Evolutionary conservation across 208 protist species (phyloP), one percentile per base, ranked within the genome.

Genomic region (Phytomonas sp.): DNA sequence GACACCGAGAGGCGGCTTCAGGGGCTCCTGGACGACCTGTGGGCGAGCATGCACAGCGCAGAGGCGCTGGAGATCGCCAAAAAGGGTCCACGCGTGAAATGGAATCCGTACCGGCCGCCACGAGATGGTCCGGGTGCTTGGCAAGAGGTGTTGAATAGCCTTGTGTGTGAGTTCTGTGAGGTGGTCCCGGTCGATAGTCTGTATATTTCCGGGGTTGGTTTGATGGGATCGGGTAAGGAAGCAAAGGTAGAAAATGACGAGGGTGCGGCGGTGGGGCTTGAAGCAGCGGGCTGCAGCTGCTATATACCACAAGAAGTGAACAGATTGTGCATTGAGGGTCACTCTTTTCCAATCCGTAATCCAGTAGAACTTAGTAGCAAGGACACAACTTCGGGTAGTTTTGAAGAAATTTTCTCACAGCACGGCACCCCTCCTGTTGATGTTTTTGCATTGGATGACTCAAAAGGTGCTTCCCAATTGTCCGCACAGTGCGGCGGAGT

Each of bases 61-160:
- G 62, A 69, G 9, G 76, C 79, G 6, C 67, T 92, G 62, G 60
- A 70, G 40, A 59, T 72, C 5, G 85, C 90, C 2, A 37, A 73
- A 32, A 31, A 60, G 28, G 82, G 83, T 2, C 79, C 81, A 15
- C 82, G 77, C 28, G 70, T 73, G 29, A 70, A 36, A 1, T 92
- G 85, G 87, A 95, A 95, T 67, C 90, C 90, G 15, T 95, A 95
- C 67, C 84, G 90, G 29, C 85, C 85, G 2, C 67, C 73, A 1
- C 87, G 83, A 9, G 73, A 74, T 20, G 83, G 85, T 0, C 71
- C 78, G 23, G 74, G 82, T 23, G 68, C 85, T 36, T 75, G 78
- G 15, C 71, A 79, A 53, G 77, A 88, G 62, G 76, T 95, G 46
- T 73, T 90, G 67, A 86, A 86, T 69, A 90, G 83, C 79, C 73